A percentile compares a stretch with the other conserved stretches of the same genome.
phyloP scores from a whole-genome alignment of 495 filamentous ascomycete genomes.

The Daldinia bambusicola region DNA sequence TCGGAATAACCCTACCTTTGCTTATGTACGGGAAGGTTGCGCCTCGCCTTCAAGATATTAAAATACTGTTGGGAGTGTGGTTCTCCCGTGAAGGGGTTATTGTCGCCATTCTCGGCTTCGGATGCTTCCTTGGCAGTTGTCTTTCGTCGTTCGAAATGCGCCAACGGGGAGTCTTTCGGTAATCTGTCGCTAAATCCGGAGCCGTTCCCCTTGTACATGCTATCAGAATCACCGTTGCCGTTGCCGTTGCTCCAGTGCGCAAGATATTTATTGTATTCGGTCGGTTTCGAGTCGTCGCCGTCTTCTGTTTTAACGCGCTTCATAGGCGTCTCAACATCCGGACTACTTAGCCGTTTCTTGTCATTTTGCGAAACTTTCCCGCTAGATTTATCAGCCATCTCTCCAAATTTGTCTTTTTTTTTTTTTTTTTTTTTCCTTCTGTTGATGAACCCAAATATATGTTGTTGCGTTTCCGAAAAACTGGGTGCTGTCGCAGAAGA shows the following conservation, averaged over 20 bases:
- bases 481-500: conserved; percentile 1
- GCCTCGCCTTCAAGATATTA: conserved; percentile 81
- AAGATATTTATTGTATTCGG: conserved; percentile 80
- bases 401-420: neutral
- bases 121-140: conserved; percentile 81
- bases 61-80: conserved; percentile 86
- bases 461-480: neutral
- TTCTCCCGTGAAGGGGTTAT: conserved; percentile 83
- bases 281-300: conserved; percentile 48
- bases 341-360: conserved; percentile 42
- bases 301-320: conserved; percentile 51
- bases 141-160: conserved; percentile 76
- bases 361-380: conserved; percentile 22
- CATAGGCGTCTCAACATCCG: conserved; percentile 25
- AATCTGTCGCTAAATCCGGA: conserved; percentile 35
- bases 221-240: conserved; percentile 54
- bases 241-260: conserved; percentile 86
- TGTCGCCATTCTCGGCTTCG: conserved; percentile 79
- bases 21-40: conserved; percentile 87
- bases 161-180: conserved; percentile 61
- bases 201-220: conserved; percentile 56
- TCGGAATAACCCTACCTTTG: conserved; percentile 72
- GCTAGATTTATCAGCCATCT: conserved; percentile 17
- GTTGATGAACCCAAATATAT: neutral
- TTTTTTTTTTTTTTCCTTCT: neutral